Evolutionary conservation across 495 filamentous ascomycete species (phyloP).

Genomic region (Neurospora pannonica): DNA sequence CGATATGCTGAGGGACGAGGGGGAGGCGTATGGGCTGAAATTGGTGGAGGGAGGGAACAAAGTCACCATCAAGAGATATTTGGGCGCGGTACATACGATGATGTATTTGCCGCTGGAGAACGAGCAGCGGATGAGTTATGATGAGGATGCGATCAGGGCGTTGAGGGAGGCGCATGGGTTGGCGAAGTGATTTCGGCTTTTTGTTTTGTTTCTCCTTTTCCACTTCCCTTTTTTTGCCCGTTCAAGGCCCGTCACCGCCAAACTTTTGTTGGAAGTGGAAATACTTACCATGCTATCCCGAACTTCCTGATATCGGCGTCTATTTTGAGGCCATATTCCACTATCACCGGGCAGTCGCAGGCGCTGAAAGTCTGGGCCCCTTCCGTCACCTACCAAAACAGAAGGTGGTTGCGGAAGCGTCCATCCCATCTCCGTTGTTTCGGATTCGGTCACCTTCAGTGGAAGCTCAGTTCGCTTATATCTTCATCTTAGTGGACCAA

Average conservation of each 20-base stretch:
- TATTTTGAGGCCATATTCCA: background rate
- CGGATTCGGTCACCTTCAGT: background rate
- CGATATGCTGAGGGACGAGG: constrained; percentile 44
- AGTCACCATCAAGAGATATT: constrained; percentile 38
- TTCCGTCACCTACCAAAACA: background rate
- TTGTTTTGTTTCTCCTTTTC: background rate
- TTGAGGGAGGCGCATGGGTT: constrained; percentile 24
- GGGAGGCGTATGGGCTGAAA: constrained; percentile 40
- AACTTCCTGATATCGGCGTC: background rate
- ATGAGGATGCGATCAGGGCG: constrained; percentile 23
- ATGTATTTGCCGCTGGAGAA: constrained; percentile 31
- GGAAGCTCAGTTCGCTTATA: background rate
- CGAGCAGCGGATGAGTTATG: constrained; percentile 23
- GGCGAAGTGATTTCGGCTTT: background rate
- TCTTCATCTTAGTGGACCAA: background rate
- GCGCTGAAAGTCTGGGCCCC: background rate
- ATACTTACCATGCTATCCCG: background rate
- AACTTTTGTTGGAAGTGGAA: background rate
- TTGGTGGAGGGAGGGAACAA: constrained; percentile 36
- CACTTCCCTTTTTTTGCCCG: background rate
- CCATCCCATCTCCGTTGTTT: background rate
- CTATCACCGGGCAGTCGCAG: background rate
- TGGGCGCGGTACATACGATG: constrained; percentile 40
- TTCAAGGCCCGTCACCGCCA: background rate
- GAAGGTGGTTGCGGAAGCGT: background rate